Evolutionary conservation across 345 rosid species (phyloP).

Genomic region (Pistacia atlantica): DNA sequence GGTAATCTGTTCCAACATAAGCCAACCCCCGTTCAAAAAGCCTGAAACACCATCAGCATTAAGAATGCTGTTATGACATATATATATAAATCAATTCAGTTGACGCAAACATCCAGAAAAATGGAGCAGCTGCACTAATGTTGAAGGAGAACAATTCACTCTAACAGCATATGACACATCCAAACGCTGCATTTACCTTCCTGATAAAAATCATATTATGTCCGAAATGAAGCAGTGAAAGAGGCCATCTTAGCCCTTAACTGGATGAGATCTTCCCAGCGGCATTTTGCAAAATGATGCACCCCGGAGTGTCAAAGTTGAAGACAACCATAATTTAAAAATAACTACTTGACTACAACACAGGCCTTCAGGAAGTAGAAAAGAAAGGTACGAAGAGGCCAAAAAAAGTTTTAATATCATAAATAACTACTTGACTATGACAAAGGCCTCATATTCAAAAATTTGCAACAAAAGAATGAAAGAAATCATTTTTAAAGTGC

Average conservation of each 20-base stretch:
- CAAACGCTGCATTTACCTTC: constrained; percentile 97
- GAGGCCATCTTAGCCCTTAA: constrained; percentile 91
- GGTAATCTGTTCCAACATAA: constrained; percentile 90
- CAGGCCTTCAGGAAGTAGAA: constrained; percentile 32
- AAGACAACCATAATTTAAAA: constrained; percentile 43
- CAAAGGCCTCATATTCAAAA: constrained; percentile 36
- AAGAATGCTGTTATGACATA: constrained; percentile 25
- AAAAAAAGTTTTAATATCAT: constrained; percentile 31
- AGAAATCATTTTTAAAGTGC: constrained; percentile 42
- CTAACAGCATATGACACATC: constrained; percentile 66
- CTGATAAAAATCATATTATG: constrained; percentile 75
- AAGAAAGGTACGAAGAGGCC: constrained; percentile 27
- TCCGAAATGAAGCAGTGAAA: constrained; percentile 80
- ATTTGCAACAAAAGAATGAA: constrained; percentile 37
- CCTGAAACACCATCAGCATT: constrained; percentile 45
- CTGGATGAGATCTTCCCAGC: constrained; percentile 91
- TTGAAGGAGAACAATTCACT: constrained; percentile 77
- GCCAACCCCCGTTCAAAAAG: constrained; percentile 90
- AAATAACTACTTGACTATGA: constrained; percentile 38
- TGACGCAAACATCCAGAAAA: constrained; percentile 34
- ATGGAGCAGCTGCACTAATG: constrained; percentile 41
- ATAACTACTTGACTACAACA: constrained; percentile 43
- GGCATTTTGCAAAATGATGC: constrained; percentile 88
- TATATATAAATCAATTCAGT: constrained; percentile 12
- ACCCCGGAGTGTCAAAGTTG: constrained; percentile 67